Evolutionary conservation across 495 filamentous ascomycete genomes (phyloP), one percentile per base, ranked within the genome.

Genomic region (Cryomyces antarcticus): DNA sequence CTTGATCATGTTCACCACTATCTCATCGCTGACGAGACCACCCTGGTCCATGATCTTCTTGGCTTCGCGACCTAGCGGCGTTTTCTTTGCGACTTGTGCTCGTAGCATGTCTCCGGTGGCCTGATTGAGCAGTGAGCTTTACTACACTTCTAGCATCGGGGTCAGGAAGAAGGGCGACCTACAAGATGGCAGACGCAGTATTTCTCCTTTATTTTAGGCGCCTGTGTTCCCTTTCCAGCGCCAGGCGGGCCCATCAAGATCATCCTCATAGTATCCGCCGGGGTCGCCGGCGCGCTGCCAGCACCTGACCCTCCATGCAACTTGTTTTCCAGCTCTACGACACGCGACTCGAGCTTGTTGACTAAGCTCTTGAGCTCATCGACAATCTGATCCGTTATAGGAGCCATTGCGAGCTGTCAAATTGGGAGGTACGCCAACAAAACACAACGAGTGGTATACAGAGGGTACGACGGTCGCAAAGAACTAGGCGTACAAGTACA

Each of bases 1-100:
- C 73, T 83, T 84, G 68, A 99, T 99, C 92, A 99, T 99, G 61
- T 85, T 81, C 58, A 99, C 76, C 72, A 99, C 86, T 58, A 99
- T 99, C 60, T 96, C 92, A 58, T 99, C 89, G 62, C 84, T 93
- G 56, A 99, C 89, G 44, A 99, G 73, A 44, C 86, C 89, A 53
- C 89, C 89, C 57, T 86, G 77, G 54, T 99, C 88, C 89, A 99
- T 99, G 63, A 99, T 99, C 77, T 99, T 99, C 79, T 99, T 99
- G 46, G 89, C 89, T 67, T 94, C 85, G 60, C 79, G 75, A 46
- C 89, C 89, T 49, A 99, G 74, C 17, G 80, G 64, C 38, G 92
- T 99, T 75, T 95, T 95, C 71, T 92, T 93, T 47, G 89, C 81
- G 60, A 99, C 92, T 62, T 99, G 89, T 49, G 86, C 89, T 46